Conservation (phyloP, 1,284 basidiomycete species). For the Melampsora americana region DNA sequence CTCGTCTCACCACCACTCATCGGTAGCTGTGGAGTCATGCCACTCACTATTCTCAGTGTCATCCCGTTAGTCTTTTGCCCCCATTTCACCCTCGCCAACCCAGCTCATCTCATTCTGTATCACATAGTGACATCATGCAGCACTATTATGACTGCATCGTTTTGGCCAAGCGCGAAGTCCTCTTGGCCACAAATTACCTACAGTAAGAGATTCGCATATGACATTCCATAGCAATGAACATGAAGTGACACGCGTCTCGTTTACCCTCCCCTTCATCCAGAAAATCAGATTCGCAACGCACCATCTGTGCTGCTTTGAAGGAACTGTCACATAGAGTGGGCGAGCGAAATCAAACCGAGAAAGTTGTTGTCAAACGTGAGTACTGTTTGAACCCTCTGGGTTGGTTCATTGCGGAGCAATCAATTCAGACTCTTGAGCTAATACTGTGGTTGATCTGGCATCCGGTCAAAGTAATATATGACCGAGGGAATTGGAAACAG, state of each 20-base stretch:
- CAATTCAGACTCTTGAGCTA: background rate
- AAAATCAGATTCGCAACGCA: slow-evolving; percentile 60
- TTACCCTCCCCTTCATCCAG: slow-evolving; percentile 48
- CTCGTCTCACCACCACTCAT: slow-evolving; percentile 61
- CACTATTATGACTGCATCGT: slow-evolving; percentile 55
- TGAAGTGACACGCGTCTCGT: background rate
- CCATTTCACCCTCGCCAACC: background rate
- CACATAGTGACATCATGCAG: slow-evolving; percentile 34
- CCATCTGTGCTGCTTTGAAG: slow-evolving; percentile 61
- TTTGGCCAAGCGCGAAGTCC: slow-evolving; percentile 61
- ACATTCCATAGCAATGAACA: background rate
- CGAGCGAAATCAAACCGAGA: slow-evolving; percentile 57
- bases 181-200: slow-evolving; percentile 63
- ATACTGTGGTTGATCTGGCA: background rate
- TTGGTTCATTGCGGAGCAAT: too few relatives aligned
- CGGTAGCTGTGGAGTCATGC: slow-evolving; percentile 61
- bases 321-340: slow-evolving; percentile 61
- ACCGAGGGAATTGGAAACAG: slow-evolving; percentile 65
- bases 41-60: slow-evolving; percentile 59
- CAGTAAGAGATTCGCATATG: slow-evolving; percentile 16
- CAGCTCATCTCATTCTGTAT: background rate
- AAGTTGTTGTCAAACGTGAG: slow-evolving; percentile 60
- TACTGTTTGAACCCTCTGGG: background rate
- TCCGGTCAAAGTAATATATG: slow-evolving; percentile 63
- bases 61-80: slow-evolving; percentile 13